Conservation (phyloP, 805 yeast species). For the Candida quercuum region DNA sequence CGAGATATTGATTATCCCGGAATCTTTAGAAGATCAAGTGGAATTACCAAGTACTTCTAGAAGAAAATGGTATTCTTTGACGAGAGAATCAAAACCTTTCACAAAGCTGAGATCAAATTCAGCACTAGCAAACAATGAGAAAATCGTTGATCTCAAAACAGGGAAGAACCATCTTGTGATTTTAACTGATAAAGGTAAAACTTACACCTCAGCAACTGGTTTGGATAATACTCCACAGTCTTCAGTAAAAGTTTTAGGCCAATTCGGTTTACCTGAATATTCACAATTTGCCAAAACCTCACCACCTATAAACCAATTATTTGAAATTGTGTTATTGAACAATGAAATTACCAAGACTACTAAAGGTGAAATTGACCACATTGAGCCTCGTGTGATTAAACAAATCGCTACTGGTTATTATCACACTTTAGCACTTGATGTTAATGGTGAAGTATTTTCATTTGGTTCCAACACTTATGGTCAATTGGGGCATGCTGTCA, state of each 20-base stretch:
- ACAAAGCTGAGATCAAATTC: slow-evolving; percentile 5
- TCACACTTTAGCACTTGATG: slow-evolving; percentile 70
- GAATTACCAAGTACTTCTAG: slow-evolving; percentile 4
- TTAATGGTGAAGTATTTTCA: slow-evolving; percentile 64
- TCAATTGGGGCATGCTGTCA: slow-evolving; percentile 71
- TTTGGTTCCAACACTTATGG: slow-evolving; percentile 86
- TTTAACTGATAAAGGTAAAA: slow-evolving; percentile 52
- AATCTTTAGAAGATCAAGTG: slow-evolving; percentile 7
- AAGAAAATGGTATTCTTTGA: slow-evolving; percentile 11
- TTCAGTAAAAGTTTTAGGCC: slow-evolving; percentile 52
- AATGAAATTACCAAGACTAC: slow-evolving; percentile 28
- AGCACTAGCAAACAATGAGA: slow-evolving; percentile 36
- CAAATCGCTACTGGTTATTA: slow-evolving; percentile 68
- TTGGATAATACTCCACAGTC: slow-evolving; percentile 16
- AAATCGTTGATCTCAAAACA: slow-evolving; percentile 40
- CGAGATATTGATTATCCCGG: slow-evolving; percentile 32
- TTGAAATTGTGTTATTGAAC: slow-evolving; percentile 55
- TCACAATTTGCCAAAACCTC: slow-evolving; percentile 54
- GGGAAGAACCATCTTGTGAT: slow-evolving; percentile 73
- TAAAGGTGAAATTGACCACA: slow-evolving; percentile 15
- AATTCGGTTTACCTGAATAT: slow-evolving; percentile 72
- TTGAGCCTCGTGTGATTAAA: slow-evolving; percentile 39
- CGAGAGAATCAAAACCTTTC: slow-evolving; percentile 6
- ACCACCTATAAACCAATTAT: slow-evolving; percentile 42
- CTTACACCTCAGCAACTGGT: slow-evolving; percentile 61